Conservation (phyloP, 768 basidiomycete genomes). For the Gymnopilus dilepis region DNA sequence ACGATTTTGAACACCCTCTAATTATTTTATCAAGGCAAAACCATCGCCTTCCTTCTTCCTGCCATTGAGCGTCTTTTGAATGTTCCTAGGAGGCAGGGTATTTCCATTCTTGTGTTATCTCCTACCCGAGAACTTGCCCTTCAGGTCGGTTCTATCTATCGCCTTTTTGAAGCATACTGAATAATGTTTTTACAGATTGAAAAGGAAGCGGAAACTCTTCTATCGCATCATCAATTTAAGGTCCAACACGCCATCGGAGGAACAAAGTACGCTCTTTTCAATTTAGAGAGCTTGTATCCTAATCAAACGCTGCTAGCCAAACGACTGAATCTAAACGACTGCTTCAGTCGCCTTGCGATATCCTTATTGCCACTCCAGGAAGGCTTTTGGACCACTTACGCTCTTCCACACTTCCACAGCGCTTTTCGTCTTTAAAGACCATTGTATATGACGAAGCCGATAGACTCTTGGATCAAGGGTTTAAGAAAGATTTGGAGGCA, state of each 20-base stretch:
- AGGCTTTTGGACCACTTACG: constrained; percentile 74
- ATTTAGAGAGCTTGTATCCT: background rate
- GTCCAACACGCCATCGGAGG: constrained; percentile 62
- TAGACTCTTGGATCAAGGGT: constrained; percentile 75
- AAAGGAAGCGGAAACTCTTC: constrained; percentile 60
- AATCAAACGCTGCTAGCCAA: constrained; percentile 18
- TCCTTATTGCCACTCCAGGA: constrained; percentile 79
- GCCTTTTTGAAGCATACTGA: constrained; percentile 35
- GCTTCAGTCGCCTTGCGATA: constrained; percentile 41
- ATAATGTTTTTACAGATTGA: constrained; percentile 46
- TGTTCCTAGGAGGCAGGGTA: constrained; percentile 34
- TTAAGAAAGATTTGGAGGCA: constrained; percentile 69
- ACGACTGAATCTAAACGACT: constrained; percentile 27
- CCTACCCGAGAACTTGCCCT: constrained; percentile 78
- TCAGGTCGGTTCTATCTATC: constrained; percentile 55
- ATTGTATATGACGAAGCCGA: constrained; percentile 79
- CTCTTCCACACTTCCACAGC: constrained; percentile 36
- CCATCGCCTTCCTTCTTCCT: constrained; percentile 77
- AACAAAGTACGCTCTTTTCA: constrained; percentile 42
- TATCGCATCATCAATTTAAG: constrained; percentile 45
- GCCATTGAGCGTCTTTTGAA: constrained; percentile 68
- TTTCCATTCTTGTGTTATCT: constrained; percentile 70
- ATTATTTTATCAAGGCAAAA: constrained; percentile 51
- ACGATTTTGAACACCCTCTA: background rate
- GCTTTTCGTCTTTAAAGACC: constrained; percentile 44